phyloP scores from a whole-genome alignment of 306 rosid genomes.

The Gleditsia sinensis region DNA sequence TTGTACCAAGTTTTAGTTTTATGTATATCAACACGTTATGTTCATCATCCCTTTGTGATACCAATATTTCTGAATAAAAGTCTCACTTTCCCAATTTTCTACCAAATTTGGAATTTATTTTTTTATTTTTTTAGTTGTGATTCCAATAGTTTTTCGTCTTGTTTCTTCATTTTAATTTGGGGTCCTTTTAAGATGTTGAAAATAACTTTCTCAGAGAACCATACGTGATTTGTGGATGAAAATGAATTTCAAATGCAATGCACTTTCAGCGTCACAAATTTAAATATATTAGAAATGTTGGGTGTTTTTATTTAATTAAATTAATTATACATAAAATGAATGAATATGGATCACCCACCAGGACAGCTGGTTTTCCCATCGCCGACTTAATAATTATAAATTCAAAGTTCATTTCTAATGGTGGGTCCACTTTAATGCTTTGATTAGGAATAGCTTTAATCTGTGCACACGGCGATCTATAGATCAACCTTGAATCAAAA shows the following conservation, averaged over 20 bases:
- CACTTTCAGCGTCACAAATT: not conserved
- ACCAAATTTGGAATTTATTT: not conserved
- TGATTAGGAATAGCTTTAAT: too few species aligned
- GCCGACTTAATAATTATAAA: not conserved
- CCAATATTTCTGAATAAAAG: slow-evolving; percentile 28
- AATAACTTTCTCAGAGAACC: too few species aligned
- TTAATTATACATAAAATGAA: not conserved
- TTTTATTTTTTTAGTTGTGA: not conserved
- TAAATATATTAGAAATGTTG: slow-evolving; percentile 17
- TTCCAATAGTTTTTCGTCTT: not conserved
- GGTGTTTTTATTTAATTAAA: not conserved
- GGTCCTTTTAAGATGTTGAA: not conserved
- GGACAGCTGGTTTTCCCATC: not conserved
- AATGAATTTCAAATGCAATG: not conserved
- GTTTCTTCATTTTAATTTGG: not conserved
- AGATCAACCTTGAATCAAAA: too few species aligned
- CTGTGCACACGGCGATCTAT: too few species aligned
- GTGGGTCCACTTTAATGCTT: slow-evolving; percentile 25
- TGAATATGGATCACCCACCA: slow-evolving; percentile 15
- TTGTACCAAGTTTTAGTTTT: slow-evolving; percentile 28
- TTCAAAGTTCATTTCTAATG: not conserved
- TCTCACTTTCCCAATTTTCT: not conserved
- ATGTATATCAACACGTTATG: not conserved
- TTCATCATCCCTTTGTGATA: not conserved
- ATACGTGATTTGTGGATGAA: not conserved